Conservation (phyloP, 73 alveolate species). For the Symbiodinium pilosum region DNA sequence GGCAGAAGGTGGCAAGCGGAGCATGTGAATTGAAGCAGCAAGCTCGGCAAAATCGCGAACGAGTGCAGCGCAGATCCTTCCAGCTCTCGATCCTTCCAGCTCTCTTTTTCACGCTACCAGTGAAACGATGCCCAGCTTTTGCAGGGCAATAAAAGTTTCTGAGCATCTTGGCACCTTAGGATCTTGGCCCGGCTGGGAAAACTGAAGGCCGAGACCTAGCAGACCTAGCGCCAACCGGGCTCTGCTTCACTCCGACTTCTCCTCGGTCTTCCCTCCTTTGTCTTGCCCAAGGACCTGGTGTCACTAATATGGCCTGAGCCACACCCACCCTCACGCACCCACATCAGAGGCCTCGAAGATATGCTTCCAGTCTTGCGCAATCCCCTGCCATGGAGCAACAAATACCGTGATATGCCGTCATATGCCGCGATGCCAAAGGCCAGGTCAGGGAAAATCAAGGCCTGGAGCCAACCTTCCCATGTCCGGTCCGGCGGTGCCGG, state of each 20-base stretch:
- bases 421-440: too few species aligned
- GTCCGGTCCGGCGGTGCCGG: conserved; percentile 63
- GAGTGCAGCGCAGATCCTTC: too few species aligned
- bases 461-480: conserved; percentile 89
- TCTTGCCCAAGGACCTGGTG: neutral
- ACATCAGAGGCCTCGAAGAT: conserved; percentile 77
- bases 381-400: conserved; percentile 11
- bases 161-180: too few species aligned
- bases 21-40: too few species aligned
- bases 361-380: conserved; percentile 57
- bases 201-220: neutral
- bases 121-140: neutral
- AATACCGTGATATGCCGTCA: too few species aligned
- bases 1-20: too few species aligned
- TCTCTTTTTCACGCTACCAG: neutral
- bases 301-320: neutral
- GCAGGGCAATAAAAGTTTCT: too few species aligned
- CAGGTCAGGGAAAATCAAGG: too few species aligned
- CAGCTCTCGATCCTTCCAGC: too few species aligned
- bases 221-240: neutral
- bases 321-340: neutral
- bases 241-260: neutral
- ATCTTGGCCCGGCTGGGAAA: neutral
- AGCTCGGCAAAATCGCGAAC: too few species aligned
- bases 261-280: neutral